Evolutionary conservation across 805 yeast species (phyloP), one percentile per base, ranked within the genome.

Genomic region (Myxozyma melibiosi): DNA sequence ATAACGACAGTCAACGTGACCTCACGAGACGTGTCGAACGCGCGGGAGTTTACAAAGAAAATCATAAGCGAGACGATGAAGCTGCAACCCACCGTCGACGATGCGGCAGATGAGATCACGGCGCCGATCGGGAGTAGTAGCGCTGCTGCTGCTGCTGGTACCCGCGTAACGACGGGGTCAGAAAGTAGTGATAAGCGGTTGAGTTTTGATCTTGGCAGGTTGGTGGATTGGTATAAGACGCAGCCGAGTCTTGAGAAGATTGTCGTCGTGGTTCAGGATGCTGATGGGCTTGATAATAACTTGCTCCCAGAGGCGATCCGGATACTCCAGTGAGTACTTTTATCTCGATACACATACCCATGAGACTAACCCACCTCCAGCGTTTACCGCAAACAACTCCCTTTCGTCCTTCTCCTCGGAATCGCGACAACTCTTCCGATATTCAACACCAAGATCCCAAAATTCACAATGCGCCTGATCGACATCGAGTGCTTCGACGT

Each of bases 121-220:
- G 46, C 24, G n/a, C 49, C 18, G 11, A 24, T 31, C 11, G 35
- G 18, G 2, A 33, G 38, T 30, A 25, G 13, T 24, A 3, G n/a
- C n/a, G n/a, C n/a, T n/a, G n/a, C n/a, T n/a, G n/a, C n/a, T n/a
- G n/a, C n/a, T n/a, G n/a, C n/a, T n/a, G n/a, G n/a, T n/a, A n/a
- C n/a, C n/a, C n/a, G n/a, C n/a, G n/a, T n/a, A n/a, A n/a, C 39
- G 37, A 38, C 55, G n/a, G 45, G 38, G 14, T 55, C 49, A 9
- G 66, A 61, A 9, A 64, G 47, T 6, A 34, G 58, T 25, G 76
- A 74, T 47, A 62, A 71, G 34, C 62, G 76, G 24, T 57, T 74
- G 30, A 62, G 72, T 28, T 75, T 73, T 49, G 78, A 74, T 44
- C 66, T 74, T 27, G 71, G 69, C 28, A 66, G 73, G 11, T 60